These are phyloP conservation scores for Hirsutella minnesotensis DNA, from an alignment of 2,329 filamentous ascomycete species.

Conservation along the genomic window DNA sequence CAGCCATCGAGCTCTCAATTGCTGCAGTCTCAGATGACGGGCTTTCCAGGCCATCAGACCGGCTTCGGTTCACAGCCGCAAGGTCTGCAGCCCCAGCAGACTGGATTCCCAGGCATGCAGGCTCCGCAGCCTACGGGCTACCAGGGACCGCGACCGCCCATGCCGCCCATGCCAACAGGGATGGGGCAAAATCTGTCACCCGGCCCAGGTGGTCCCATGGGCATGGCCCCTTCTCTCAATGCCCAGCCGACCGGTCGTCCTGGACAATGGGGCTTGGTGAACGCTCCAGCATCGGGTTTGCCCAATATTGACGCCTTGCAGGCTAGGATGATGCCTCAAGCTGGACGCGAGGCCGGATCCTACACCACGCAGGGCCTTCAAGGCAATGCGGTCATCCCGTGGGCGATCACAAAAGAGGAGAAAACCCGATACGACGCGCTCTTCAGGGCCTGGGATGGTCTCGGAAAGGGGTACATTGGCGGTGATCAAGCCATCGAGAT, in stretches of 20 bases:
- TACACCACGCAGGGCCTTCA: slow-evolving; percentile 81
- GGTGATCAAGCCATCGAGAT: slow-evolving; percentile 94
- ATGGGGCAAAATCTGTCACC: slow-evolving; percentile 31
- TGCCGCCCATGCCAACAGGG: slow-evolving; percentile 66
- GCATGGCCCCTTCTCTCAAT: slow-evolving; percentile 58
- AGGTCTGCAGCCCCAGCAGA: slow-evolving; percentile 54
- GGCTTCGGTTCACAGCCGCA: slow-evolving; percentile 46
- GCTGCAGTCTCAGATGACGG: slow-evolving; percentile 56
- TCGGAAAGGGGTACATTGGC: slow-evolving; percentile 83
- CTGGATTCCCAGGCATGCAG: slow-evolving; percentile 54
- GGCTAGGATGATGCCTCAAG: slow-evolving; percentile 93
- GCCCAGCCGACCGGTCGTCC: slow-evolving; percentile 89
- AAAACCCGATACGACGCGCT: slow-evolving; percentile 93
- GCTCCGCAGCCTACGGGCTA: slow-evolving; percentile 72
- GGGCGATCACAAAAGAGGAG: slow-evolving; percentile 97
- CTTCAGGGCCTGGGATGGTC: slow-evolving; percentile 93
- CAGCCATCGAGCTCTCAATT: slow-evolving; percentile 61
- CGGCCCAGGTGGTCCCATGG: slow-evolving; percentile 31
- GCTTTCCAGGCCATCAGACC: slow-evolving; percentile 46
- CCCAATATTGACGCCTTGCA: slow-evolving; percentile 91
- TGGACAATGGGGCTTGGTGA: slow-evolving; percentile 97
- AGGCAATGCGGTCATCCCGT: slow-evolving; percentile 91
- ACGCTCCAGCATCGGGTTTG: slow-evolving; percentile 76
- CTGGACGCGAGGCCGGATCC: slow-evolving; percentile 70
- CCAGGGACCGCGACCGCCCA: slow-evolving; percentile 72